These are phyloP conservation scores for Baudoinia panamericana DNA, from an alignment of 495 filamentous ascomycete genomes.

Conservation along the genomic window DNA sequence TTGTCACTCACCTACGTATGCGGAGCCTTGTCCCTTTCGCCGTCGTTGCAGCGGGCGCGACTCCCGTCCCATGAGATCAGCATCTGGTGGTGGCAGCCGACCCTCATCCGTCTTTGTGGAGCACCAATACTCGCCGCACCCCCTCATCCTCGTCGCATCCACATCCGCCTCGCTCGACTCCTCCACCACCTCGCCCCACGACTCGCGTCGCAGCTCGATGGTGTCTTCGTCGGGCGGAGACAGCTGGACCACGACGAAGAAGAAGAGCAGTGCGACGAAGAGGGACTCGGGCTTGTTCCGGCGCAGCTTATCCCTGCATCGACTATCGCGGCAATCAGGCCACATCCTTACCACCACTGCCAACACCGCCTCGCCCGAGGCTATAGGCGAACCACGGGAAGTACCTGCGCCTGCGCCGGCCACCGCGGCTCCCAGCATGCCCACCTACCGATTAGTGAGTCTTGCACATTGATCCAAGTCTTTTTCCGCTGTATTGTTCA, in stretches of 20 bases:
- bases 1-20: too few relatives aligned
- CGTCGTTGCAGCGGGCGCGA: too few relatives aligned
- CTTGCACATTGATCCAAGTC: not conserved
- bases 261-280: not conserved
- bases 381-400: not conserved
- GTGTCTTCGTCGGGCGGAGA: not conserved
- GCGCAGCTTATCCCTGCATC: conserved; percentile 2
- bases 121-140: not conserved
- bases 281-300: not conserved
- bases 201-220: conserved; percentile 2
- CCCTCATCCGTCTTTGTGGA: not conserved
- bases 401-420: not conserved
- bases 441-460: conserved; percentile 10
- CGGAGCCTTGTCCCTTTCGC: too few relatives aligned
- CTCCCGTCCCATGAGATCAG: too few relatives aligned
- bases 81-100: too few relatives aligned
- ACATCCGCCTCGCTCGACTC: too few relatives aligned
- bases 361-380: too few relatives aligned
- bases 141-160: not conserved
- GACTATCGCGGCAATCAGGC: not conserved
- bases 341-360: too few relatives aligned
- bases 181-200: too few relatives aligned
- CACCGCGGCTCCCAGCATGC: not conserved
- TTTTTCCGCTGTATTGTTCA: not conserved
- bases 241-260: too few relatives aligned